Evolutionary conservation across 306 rosid genomes (phyloP).

Genomic region (Lotus japonicus): DNA sequence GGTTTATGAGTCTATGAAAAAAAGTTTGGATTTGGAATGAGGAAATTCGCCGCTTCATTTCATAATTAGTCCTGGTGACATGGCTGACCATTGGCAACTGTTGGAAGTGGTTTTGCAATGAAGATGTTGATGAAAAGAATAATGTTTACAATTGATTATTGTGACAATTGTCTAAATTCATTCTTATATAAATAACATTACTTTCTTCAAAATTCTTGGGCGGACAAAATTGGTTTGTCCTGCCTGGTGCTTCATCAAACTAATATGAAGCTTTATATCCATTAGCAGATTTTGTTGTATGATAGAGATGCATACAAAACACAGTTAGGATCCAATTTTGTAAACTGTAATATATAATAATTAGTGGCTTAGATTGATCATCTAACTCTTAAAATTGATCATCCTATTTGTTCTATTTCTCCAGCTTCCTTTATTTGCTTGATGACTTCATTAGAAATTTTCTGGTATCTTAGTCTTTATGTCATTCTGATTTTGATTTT

Average conservation of each 20-base stretch:
- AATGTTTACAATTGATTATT: constrained; percentile 34
- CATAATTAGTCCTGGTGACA: constrained; percentile 27
- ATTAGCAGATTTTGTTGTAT: constrained; percentile 44
- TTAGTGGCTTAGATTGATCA: constrained; percentile 25
- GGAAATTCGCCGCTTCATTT: constrained; percentile 13
- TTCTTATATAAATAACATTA: constrained; percentile 27
- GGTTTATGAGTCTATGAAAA: constrained; percentile 87
- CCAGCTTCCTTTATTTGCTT: not conserved
- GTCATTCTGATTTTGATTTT: constrained; percentile 13
- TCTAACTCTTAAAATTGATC: constrained; percentile 3
- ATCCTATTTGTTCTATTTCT: constrained; percentile 2
- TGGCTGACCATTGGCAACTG: constrained; percentile 37
- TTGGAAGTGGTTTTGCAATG: constrained; percentile 21
- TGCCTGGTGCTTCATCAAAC: constrained; percentile 25
- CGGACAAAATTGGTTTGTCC: constrained; percentile 53
- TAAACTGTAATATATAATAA: constrained; percentile 29
- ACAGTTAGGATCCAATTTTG: constrained; percentile 33
- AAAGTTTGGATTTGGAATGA: constrained; percentile 73
- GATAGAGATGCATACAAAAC: constrained; percentile 31
- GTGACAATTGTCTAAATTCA: constrained; percentile 31
- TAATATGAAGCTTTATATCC: constrained; percentile 25
- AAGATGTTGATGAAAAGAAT: constrained; percentile 40
- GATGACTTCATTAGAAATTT: not conserved
- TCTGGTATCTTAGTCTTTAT: not conserved
- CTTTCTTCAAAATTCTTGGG: constrained; percentile 29